Evolutionary conservation across 257 asterid species (phyloP), one percentile per base, ranked within the genome.

Genomic region (Leonotis leonurus): DNA sequence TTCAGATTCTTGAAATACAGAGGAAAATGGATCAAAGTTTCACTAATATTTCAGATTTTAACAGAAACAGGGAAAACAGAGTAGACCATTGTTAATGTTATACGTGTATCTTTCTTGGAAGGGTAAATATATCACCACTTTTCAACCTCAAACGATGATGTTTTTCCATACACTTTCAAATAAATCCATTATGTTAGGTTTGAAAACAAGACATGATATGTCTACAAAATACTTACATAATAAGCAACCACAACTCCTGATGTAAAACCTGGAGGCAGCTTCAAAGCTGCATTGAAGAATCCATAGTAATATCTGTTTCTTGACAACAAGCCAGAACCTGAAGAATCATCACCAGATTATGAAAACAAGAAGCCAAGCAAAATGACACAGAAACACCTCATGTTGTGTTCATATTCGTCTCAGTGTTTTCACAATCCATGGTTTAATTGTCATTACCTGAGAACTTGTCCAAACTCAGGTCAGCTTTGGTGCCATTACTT

Each of bases 201-300:
- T n/a, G n/a, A n/a, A n/a, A n/a, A n/a, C n/a, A n/a, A n/a, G n/a
- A n/a, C n/a, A 33, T 30, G 9, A 33, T 2, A 33, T 33, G 13
- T 33, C 9, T 33, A n/a, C 39, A 33, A 33, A 33, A 33, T 17
- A 4, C 89, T 79, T 75, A 81, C 94, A 68, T 87, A 89, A 57
- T 83, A 89, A 35, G 97, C 95, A 18, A 83, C 85, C 25, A 87
- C 97, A 30, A 89, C 78, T 54, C 97, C 95, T 27, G 97, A 87
- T 27, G 95, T 87, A 67, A 83, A 89, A 25, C 94, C 90, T 56
- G 88, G 71, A 21, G 97, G 97, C 40, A 89, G 70, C 68, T 87
- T 89, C 62, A 89, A 14, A 32, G 90, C 94, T 70, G 87, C 90
- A 67, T 71, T 89, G 80, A 89, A 89, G 70, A 84, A 89, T 22